A percentile compares a stretch with the other conserved stretches of the same genome.
phyloP scores from a whole-genome alignment of 768 basidiomycete genomes.

The Boletus sensibilis region DNA sequence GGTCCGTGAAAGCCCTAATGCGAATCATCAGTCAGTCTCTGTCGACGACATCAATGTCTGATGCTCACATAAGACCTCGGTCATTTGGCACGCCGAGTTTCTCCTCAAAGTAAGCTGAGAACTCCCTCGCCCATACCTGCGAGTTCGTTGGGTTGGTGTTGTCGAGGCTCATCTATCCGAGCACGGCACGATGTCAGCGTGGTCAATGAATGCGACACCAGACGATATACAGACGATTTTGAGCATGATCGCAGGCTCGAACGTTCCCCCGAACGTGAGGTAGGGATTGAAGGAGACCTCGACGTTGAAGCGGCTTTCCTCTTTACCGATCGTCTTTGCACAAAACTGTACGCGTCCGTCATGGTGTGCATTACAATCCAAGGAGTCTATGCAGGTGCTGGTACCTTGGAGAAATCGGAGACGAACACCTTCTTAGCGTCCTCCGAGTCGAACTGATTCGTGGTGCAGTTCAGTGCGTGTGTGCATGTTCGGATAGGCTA shows the following conservation, averaged over 20 bases:
- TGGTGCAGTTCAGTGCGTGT: neutral
- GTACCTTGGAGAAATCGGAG: slow-evolving; percentile 59
- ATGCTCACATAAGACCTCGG: slow-evolving; percentile 58
- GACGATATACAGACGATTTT: slow-evolving; percentile 46
- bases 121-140: slow-evolving; percentile 51
- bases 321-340: slow-evolving; percentile 54
- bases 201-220: neutral
- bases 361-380: neutral
- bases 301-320: slow-evolving; percentile 53
- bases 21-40: neutral
- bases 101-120: slow-evolving; percentile 54
- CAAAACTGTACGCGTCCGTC: slow-evolving; percentile 39
- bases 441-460: slow-evolving; percentile 16
- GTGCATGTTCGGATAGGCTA: neutral
- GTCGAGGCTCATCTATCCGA: slow-evolving; percentile 52
- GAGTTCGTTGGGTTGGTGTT: slow-evolving; percentile 49
- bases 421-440: slow-evolving; percentile 36
- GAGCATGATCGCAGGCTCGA: slow-evolving; percentile 65
- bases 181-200: neutral
- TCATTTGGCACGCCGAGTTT: slow-evolving; percentile 50
- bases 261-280: slow-evolving; percentile 58
- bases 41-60: neutral
- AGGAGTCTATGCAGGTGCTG: neutral
- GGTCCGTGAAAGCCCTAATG: slow-evolving; percentile 27
- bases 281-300: slow-evolving; percentile 57